These are phyloP conservation scores for Torrubiella hemipterigena DNA, from an alignment of 2,329 filamentous ascomycete species.

Conservation along the genomic window DNA sequence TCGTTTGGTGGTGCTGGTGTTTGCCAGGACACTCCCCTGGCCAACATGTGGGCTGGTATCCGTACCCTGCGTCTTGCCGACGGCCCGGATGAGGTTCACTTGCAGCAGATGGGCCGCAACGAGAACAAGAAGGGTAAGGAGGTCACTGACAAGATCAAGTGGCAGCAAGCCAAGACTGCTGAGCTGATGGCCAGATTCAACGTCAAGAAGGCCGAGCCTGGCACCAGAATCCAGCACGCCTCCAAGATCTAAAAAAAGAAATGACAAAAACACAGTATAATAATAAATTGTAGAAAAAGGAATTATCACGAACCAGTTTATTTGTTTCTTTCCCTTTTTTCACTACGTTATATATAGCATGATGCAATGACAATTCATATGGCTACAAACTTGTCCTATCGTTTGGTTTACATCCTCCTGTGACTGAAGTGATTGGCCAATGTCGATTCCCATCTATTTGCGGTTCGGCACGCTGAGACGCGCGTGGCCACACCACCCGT, in stretches of 20 bases:
- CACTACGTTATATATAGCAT: no score
- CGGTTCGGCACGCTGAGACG: no score
- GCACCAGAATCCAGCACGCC: slow-evolving; percentile 34
- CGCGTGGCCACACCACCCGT: no score
- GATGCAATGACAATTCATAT: no score
- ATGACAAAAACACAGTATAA: no score
- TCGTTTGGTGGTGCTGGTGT: slow-evolving; percentile 85
- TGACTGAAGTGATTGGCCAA: no score
- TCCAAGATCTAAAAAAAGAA: slow-evolving; percentile 32
- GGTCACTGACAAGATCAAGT: slow-evolving; percentile 47
- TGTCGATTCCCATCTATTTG: no score
- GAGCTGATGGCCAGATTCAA: slow-evolving; percentile 52
- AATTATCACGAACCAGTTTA: no score
- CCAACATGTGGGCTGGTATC: slow-evolving; percentile 68
- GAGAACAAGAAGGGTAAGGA: slow-evolving; percentile 61
- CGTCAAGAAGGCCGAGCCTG: slow-evolving; percentile 33
- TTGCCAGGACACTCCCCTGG: slow-evolving; percentile 86
- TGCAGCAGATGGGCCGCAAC: slow-evolving; percentile 68
- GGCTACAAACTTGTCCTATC: no score
- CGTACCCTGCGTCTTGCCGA: slow-evolving; percentile 79
- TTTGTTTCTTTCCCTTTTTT: no score
- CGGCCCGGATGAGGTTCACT: slow-evolving; percentile 91
- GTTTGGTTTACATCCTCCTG: no score
- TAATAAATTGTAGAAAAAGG: no score
- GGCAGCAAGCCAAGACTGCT: slow-evolving; percentile 53